Evolutionary conservation across 2,329 filamentous ascomycete species (phyloP).

Genomic region (Alternaria infectoria): DNA sequence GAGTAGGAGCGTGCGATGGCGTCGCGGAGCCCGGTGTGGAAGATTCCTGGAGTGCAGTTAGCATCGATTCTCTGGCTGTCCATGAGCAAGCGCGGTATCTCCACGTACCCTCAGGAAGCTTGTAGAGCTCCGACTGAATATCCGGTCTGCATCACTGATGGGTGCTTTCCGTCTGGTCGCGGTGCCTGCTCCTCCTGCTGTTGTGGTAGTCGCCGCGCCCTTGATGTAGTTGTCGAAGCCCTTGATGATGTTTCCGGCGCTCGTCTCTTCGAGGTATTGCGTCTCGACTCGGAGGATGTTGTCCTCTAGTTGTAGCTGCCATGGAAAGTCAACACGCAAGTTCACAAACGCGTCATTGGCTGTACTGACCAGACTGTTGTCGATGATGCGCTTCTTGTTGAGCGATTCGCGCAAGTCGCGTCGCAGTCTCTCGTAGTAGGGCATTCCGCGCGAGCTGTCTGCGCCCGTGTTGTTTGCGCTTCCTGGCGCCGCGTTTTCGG

Average conservation of each 20-base stretch:
- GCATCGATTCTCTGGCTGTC: constrained; percentile 1
- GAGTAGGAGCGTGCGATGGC: constrained; percentile 56
- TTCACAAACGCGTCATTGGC: constrained; percentile 1
- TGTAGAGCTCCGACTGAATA: constrained; percentile 64
- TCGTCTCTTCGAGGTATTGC: constrained; percentile 85
- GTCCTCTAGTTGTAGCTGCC: constrained; percentile 71
- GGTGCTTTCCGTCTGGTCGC: constrained; percentile 65
- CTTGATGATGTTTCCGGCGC: constrained; percentile 90
- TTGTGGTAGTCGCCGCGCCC: constrained; percentile 69
- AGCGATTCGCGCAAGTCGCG: constrained; percentile 71
- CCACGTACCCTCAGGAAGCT: constrained; percentile 46
- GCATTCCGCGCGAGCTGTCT: constrained; percentile 59
- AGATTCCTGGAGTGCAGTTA: constrained; percentile 44
- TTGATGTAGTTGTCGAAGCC: constrained; percentile 99
- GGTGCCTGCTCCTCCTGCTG: constrained; percentile 47
- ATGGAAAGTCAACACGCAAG: constrained; percentile 18
- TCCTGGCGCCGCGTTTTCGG: constrained; percentile 55
- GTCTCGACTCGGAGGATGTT: constrained; percentile 83
- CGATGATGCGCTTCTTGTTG: constrained; percentile 68
- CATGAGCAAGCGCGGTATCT: background rate
- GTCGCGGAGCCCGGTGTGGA: constrained; percentile 47
- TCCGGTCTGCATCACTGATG: constrained; percentile 72
- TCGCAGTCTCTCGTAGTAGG: constrained; percentile 76
- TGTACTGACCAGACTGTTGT: constrained; percentile 62
- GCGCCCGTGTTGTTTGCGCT: constrained; percentile 44